Evolutionary conservation across 495 filamentous ascomycete species (phyloP), one percentile per base, ranked within the genome.

Genomic region (Aspergillus leporis): DNA sequence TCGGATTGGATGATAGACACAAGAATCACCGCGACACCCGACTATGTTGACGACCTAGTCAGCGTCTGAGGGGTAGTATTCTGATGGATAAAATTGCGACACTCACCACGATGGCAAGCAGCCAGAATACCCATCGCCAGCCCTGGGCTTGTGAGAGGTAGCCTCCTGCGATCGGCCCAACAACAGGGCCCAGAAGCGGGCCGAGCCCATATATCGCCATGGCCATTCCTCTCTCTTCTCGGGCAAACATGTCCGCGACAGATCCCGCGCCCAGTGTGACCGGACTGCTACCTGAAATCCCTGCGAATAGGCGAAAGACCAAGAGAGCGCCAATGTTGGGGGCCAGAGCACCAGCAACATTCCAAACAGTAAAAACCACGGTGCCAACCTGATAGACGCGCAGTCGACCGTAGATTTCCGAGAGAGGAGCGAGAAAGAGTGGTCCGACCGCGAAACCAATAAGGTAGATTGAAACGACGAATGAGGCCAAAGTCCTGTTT

Each of bases 151-250:
- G 61, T 0, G 76, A 65, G 2, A 86, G 59, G 58, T 83, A 84
- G 0, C 83, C 82, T 32, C 80, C 80, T 2, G 70, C 74, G 19
- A 75, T 69, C 10, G 74, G 75, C 8, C 73, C 81, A 14, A 87
- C 72, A 1, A 77, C 71, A 8, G 84, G 84, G 1, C 84, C 84
- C 16, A 86, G 61, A 67, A 86, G 85, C 5, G 83, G 81, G 5
- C 82, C 81, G 31, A 74, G 72, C 41, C 79, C 74, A 58, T 84
- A 87, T 34, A 85, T 57, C 19, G 74, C 70, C 40, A 75, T 70
- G 1, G 83, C 85, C 4, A 83, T 16, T 13, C 55, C 55, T n/a
- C 55, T 28, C 10, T 79, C 57, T 4, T 62, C 53, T 0, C 55
- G 32, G 56, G 67, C 64, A 59, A 81, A 79, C 3, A 84, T 43